These are phyloP conservation scores for Tylopilus felleus DNA, from an alignment of 768 basidiomycete genomes.

Conservation along the genomic window DNA sequence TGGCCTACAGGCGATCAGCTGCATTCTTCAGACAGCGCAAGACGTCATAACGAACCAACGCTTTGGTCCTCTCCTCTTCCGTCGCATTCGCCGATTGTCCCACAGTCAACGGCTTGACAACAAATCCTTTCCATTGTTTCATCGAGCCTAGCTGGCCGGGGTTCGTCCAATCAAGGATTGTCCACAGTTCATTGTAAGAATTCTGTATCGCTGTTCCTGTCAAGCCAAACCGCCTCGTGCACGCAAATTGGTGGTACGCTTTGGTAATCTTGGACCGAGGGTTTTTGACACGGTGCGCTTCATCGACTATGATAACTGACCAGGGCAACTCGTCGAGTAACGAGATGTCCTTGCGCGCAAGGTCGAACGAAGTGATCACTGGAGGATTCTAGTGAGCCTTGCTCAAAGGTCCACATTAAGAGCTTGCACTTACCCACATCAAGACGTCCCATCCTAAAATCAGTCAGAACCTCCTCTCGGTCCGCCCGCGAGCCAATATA, in stretches of 20 bases:
- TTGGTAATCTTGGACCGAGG: constrained; percentile 57
- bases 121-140: constrained; percentile 73
- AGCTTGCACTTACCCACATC: constrained; percentile 65
- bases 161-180: constrained; percentile 89
- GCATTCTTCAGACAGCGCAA: not conserved
- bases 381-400: not conserved
- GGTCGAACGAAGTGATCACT: constrained; percentile 84
- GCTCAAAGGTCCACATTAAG: not conserved
- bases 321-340: constrained; percentile 64
- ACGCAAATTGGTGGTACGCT: constrained; percentile 71
- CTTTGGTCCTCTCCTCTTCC: constrained; percentile 56
- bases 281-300: constrained; percentile 90
- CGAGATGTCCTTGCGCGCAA: constrained; percentile 68
- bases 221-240: constrained; percentile 72
- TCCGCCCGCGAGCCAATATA: constrained; percentile 55
- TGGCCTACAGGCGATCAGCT: constrained; percentile 36
- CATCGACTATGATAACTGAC: constrained; percentile 80
- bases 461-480: constrained; percentile 53
- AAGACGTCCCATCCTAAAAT: constrained; percentile 78
- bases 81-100: constrained; percentile 69
- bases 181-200: constrained; percentile 87
- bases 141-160: constrained; percentile 71
- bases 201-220: constrained; percentile 89
- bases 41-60: constrained; percentile 37
- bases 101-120: constrained; percentile 60